Base-by-base conservation (phyloP, 2,329 filamentous ascomycete species). In the Monosporascus ibericus region DNA sequence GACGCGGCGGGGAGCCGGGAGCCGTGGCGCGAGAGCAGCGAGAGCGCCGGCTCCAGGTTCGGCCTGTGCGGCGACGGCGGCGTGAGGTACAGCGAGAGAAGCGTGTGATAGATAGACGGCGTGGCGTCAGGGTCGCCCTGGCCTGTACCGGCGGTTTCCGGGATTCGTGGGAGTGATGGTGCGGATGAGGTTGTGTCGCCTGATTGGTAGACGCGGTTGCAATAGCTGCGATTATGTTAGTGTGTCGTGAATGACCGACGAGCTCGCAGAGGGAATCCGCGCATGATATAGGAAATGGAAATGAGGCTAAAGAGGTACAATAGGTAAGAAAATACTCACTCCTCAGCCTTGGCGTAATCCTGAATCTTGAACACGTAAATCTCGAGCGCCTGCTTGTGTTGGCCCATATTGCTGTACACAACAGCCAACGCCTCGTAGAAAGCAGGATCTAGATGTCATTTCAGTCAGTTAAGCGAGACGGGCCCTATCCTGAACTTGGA, bases 361-460 rank as follows among this genome's bases (percentile, higher is more conserved):
- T 88, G 76, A 68, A 99, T 82, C 68, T 92, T 94, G 72, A 96
- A 99, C 27, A 97, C 92, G 67, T 96, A 99, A 49, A 99, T 96
- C 66, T 94, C 88, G n/a, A 99, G 75, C 0, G 94, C 94, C 70
- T 97, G 91, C 66, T 90, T 92, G 72, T 99, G 92, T 62, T 92
- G 87, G 6, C 90, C 90, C 89, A 97, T 96, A 61, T 94, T 95
- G 70, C 90, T 91, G 39, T 97, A 81, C 20, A 97, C 86, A 44
- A 97, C 86, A 6, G 94, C 94, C 55, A 92, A 85, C 2, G 90
- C 85, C 68, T 97, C 92, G 68, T 88, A 95, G 63, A 96, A 96
- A 3, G 82, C 78, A 0, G 91, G 77, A 67, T 96, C 90, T 92
- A 58, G 27, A 25, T 63, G 39, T n/a, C 22, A 36, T 39, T 22